phyloP scores from a whole-genome alignment of 768 basidiomycete species.

The Boletus coccyginus region DNA sequence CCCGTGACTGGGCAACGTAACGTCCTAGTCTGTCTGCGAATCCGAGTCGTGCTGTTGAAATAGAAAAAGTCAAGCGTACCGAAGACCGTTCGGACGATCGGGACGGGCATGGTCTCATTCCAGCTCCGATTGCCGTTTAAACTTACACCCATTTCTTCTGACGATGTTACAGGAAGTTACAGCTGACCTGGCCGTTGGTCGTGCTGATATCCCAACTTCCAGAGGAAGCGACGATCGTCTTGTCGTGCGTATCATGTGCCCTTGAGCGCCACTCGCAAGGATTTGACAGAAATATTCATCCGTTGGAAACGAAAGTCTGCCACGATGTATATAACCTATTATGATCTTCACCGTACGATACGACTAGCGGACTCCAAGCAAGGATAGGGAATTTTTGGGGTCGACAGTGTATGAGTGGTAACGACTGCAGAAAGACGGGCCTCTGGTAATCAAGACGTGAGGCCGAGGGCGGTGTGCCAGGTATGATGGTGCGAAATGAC shows the following conservation, averaged over 20 bases:
- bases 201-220: neutral
- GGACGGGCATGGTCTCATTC: neutral
- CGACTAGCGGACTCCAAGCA: constrained; percentile 11
- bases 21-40: neutral
- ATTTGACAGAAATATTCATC: neutral
- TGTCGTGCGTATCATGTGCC: neutral
- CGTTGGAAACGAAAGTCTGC: neutral
- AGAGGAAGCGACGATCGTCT: neutral
- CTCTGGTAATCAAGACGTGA: neutral
- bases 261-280: neutral
- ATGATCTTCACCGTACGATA: constrained; percentile 19
- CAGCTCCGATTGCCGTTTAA: constrained; percentile 10
- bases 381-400: constrained; percentile 3
- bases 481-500: constrained; percentile 11
- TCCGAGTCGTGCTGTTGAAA: neutral
- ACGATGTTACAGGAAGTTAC: neutral
- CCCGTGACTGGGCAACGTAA: neutral
- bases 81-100: neutral
- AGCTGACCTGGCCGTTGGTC: neutral
- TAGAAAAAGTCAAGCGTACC: neutral
- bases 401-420: neutral
- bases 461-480: neutral
- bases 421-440: constrained; percentile 6
- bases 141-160: neutral
- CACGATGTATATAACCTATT: constrained; percentile 12